These are phyloP conservation scores for Gonapodya sp. DNA, from an alignment of 192 early-diverging fungal species.

Conservation along the genomic window DNA sequence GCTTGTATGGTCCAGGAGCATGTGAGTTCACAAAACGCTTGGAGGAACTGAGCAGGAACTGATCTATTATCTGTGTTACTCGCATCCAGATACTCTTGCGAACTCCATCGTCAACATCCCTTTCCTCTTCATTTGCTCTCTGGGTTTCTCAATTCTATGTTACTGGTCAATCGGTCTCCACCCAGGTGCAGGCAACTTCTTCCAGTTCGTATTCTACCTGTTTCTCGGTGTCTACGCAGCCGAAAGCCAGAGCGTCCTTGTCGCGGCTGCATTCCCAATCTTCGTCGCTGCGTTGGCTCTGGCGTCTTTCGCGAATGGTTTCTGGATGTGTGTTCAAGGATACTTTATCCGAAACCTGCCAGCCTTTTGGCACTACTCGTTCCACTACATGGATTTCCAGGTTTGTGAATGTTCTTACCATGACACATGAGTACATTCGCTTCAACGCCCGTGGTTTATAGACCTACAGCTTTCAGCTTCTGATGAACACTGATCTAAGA, in stretches of 20 bases:
- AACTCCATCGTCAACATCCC: constrained; percentile 25
- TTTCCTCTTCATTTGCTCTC: constrained; percentile 22
- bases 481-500: not conserved
- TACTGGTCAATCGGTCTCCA: constrained; percentile 24
- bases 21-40: constrained; percentile 12
- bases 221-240: constrained; percentile 28
- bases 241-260: constrained; percentile 24
- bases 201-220: constrained; percentile 26
- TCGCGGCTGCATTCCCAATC: constrained; percentile 26
- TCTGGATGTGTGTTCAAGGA: constrained; percentile 25
- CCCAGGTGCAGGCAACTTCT: constrained; percentile 20
- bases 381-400: constrained; percentile 22
- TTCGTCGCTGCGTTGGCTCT: constrained; percentile 29
- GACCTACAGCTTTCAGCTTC: not conserved
- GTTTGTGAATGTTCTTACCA: too few relatives aligned
- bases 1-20: constrained; percentile 32
- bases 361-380: constrained; percentile 16
- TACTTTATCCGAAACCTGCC: constrained; percentile 19
- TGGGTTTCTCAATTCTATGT: constrained; percentile 22
- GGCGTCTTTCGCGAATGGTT: constrained; percentile 16
- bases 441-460: too few relatives aligned
- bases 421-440: too few relatives aligned
- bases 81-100: constrained; percentile 24
- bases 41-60: not conserved
- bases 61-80: constrained; percentile 18